Evolutionary conservation across 2,329 filamentous ascomycete genomes (phyloP).

Genomic region (Tolypocladium nubicola): DNA sequence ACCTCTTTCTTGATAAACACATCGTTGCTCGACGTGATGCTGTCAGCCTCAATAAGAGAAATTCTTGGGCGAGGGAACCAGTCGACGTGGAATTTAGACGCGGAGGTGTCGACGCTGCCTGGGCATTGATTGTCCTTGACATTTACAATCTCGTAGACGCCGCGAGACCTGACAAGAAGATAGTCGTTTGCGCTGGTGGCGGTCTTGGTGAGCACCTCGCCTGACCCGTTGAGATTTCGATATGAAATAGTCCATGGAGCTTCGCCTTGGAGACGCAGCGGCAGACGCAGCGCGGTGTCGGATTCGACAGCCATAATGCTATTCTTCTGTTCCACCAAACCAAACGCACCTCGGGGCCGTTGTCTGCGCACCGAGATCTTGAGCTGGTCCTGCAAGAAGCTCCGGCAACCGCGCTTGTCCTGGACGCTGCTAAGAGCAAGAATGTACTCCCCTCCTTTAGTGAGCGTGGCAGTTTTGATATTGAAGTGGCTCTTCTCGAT

Average conservation of each 20-base stretch:
- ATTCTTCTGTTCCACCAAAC: constrained; percentile 70
- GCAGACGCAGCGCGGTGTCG: constrained; percentile 60
- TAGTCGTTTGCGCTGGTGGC: constrained; percentile 53
- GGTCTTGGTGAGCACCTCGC: constrained; percentile 34
- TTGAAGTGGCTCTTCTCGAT: constrained; percentile 54
- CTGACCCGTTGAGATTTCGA: constrained; percentile 49
- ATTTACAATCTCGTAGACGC: constrained; percentile 69
- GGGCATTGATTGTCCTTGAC: constrained; percentile 74
- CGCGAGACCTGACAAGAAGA: constrained; percentile 54
- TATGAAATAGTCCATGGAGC: constrained; percentile 76
- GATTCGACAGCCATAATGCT: constrained; percentile 62
- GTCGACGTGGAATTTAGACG: constrained; percentile 66
- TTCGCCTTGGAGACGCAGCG: constrained; percentile 76
- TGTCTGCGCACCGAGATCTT: constrained; percentile 83
- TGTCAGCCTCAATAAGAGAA: constrained; percentile 52
- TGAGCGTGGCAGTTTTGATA: constrained; percentile 65
- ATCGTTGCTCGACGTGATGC: constrained; percentile 39
- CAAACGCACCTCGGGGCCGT: constrained; percentile 78
- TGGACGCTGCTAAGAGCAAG: constrained; percentile 77
- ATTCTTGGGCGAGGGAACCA: constrained; percentile 79
- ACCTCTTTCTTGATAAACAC: constrained; percentile 68
- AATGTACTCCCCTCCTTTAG: constrained; percentile 81
- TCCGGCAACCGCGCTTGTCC: constrained; percentile 78
- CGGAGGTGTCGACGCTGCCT: constrained; percentile 64
- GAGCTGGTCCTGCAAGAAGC: constrained; percentile 71